Evolutionary conservation across 2,329 filamentous ascomycete genomes (phyloP).

Genomic region (Aspergillus thermomutatus): DNA sequence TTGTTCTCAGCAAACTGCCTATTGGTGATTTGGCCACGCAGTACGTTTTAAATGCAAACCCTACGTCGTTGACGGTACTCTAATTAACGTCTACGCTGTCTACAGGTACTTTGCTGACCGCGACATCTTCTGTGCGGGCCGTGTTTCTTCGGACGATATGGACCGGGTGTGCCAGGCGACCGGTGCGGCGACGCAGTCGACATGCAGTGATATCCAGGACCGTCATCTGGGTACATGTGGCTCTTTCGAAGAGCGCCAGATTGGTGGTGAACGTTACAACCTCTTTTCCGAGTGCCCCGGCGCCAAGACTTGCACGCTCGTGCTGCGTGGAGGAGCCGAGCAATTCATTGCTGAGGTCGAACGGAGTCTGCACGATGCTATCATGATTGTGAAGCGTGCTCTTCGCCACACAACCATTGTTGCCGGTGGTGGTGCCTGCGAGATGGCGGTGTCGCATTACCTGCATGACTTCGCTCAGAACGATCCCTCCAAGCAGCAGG

Average conservation of each 20-base stretch:
- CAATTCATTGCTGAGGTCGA: constrained; percentile 99
- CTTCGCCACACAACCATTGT: constrained; percentile 94
- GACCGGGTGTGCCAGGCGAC: constrained; percentile 95
- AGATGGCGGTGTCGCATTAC: constrained; percentile 96
- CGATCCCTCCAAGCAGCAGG: constrained; percentile 90
- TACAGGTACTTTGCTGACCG: constrained; percentile 83
- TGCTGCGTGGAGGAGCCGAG: constrained; percentile 92
- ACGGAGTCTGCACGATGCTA: constrained; percentile 94
- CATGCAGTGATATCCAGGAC: constrained; percentile 88
- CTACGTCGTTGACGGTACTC: background rate
- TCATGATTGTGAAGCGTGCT: constrained; percentile 99
- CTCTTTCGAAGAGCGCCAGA: constrained; percentile 90
- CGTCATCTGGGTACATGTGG: constrained; percentile 91
- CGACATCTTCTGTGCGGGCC: constrained; percentile 96
- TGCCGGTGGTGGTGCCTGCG: constrained; percentile 86
- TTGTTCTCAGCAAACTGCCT: constrained; percentile 93
- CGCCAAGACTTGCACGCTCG: constrained; percentile 94
- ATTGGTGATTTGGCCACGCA: constrained; percentile 97
- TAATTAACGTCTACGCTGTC: constrained; percentile 1
- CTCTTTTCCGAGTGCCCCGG: constrained; percentile 95
- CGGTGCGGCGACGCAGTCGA: constrained; percentile 87
- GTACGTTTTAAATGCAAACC: constrained; percentile 36
- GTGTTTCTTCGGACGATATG: constrained; percentile 86
- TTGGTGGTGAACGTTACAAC: constrained; percentile 96
- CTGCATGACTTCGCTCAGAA: constrained; percentile 88